phyloP scores from a whole-genome alignment of 2,329 filamentous ascomycete species.

The Blastomyces emzantsi region DNA sequence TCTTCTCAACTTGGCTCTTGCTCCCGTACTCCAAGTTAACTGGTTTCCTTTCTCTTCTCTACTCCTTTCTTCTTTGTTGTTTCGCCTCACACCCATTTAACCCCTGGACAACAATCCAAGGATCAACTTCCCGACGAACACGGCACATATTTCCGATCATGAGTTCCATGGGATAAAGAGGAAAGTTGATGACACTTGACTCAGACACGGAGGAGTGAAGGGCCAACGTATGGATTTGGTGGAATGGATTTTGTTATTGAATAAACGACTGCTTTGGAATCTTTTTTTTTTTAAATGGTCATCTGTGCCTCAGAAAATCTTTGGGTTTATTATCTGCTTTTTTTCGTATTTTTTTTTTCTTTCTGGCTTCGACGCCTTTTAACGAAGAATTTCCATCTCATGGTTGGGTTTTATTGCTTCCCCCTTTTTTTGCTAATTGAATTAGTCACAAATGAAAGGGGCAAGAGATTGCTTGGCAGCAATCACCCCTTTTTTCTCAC shows the following conservation, averaged over 20 bases:
- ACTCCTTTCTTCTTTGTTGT: background rate
- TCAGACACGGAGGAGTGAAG: background rate
- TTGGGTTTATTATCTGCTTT: background rate
- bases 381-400: background rate
- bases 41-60: background rate
- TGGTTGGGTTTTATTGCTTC: background rate
- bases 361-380: background rate
- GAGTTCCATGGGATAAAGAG: background rate
- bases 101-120: background rate
- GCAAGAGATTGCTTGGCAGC: background rate
- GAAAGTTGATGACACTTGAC: background rate
- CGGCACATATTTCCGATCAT: background rate
- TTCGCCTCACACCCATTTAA: background rate
- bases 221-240: background rate
- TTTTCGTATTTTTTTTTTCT: background rate
- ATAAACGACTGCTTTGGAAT: background rate
- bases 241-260: background rate
- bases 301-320: background rate
- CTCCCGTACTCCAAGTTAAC: background rate
- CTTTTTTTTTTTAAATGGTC: background rate
- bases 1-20: background rate
- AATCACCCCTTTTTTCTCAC: background rate
- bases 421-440: background rate
- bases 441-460: background rate
- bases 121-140: background rate